A percentile compares a stretch with the other conserved stretches of the same genome.
Evolutionary conservation across 129 eudicot genomes (phyloP).

Genomic region (Chrysanthemum lavandulifolium): DNA sequence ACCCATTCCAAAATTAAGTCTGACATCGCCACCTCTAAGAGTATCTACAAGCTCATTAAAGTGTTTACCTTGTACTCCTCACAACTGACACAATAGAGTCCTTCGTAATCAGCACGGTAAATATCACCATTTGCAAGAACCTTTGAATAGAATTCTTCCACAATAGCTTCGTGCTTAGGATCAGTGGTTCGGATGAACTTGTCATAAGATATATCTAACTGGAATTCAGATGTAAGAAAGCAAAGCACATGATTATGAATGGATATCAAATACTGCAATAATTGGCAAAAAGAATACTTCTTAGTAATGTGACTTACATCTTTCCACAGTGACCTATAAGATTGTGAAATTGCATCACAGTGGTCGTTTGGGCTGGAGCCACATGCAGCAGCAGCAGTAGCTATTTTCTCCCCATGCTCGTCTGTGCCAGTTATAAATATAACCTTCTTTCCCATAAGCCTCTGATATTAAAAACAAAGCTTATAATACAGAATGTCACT

Average conservation of each 20-base stretch:
- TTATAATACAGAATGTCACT: neutral
- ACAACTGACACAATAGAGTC: slow-evolving; percentile 94
- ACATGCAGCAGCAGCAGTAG: slow-evolving; percentile 81
- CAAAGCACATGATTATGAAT: slow-evolving; percentile 11
- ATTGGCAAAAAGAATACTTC: neutral
- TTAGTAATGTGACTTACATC: slow-evolving; percentile 47
- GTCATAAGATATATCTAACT: slow-evolving; percentile 91
- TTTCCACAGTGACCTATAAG: slow-evolving; percentile 79
- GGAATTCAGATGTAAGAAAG: slow-evolving; percentile 22
- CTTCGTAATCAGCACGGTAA: slow-evolving; percentile 92
- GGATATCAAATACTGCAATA: slow-evolving; percentile 7
- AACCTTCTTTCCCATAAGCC: slow-evolving; percentile 83
- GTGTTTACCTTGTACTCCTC: slow-evolving; percentile 90
- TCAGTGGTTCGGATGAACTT: slow-evolving; percentile 93
- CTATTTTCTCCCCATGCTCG: slow-evolving; percentile 99
- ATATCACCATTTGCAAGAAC: slow-evolving; percentile 96
- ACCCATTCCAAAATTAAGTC: neutral
- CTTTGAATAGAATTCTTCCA: slow-evolving; percentile 76
- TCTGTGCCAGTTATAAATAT: slow-evolving; percentile 93
- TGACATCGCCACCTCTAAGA: neutral
- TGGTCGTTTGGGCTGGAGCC: slow-evolving; percentile 83
- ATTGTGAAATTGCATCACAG: slow-evolving; percentile 76
- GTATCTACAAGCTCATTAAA: neutral
- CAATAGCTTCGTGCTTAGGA: slow-evolving; percentile 83
- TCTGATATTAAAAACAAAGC: slow-evolving; percentile 44